Conservation (phyloP, 1,284 basidiomycete species). For the Tremellales sp. region DNA sequence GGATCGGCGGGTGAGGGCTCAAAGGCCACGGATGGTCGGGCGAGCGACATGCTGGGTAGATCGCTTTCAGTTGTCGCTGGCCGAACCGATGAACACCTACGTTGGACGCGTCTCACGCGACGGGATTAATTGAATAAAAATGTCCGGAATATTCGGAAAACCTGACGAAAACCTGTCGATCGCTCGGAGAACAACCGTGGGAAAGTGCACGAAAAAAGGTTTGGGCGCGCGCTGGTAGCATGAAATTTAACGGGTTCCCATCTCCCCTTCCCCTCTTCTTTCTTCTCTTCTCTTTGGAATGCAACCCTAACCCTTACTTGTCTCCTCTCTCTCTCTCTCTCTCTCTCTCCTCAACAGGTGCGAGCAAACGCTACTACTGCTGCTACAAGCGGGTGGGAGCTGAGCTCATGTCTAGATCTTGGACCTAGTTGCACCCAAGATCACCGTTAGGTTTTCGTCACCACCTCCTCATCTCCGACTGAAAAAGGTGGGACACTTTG, state of each 20-base stretch:
- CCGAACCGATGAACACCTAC: background rate
- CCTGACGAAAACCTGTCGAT: too few species aligned
- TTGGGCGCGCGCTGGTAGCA: background rate
- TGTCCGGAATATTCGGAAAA: background rate
- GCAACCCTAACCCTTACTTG: slow-evolving; percentile 6
- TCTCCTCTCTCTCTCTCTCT: background rate
- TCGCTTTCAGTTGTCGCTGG: background rate
- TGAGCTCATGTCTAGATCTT: too few species aligned
- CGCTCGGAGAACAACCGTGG: background rate
- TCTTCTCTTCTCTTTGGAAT: slow-evolving; percentile 1
- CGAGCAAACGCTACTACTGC: too few species aligned
- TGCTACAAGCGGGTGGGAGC: too few species aligned
- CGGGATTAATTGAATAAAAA: background rate
- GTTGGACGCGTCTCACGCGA: background rate
- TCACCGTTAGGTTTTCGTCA: too few species aligned
- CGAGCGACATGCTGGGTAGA: slow-evolving; percentile 15
- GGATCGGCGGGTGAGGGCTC: slow-evolving; percentile 9
- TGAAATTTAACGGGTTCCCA: background rate
- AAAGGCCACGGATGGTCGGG: slow-evolving; percentile 16
- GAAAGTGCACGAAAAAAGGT: background rate
- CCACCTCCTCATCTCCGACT: too few species aligned
- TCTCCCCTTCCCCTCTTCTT: slow-evolving; percentile 8
- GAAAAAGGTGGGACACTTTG: too few species aligned
- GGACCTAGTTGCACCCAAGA: too few species aligned
- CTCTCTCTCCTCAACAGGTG: background rate